These are phyloP conservation scores for Puccinia coronata DNA, from an alignment of 1,284 basidiomycete species.

Conservation along the genomic window DNA sequence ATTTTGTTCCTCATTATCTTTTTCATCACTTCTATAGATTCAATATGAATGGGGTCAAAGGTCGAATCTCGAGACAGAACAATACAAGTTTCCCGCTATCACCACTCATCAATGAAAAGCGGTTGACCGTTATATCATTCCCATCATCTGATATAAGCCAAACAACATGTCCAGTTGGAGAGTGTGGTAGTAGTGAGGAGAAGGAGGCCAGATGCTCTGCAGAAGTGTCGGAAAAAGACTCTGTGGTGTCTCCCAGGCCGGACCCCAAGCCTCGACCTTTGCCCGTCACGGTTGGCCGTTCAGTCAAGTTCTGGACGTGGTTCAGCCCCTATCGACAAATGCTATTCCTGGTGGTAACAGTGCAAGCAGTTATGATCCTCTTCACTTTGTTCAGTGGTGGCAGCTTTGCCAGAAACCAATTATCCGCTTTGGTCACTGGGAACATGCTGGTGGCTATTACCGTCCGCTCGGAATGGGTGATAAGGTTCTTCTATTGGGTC, in stretches of 20 bases:
- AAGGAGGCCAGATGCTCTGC: neutral
- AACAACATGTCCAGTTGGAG: neutral
- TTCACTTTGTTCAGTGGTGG: conserved; percentile 69
- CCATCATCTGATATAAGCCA: neutral
- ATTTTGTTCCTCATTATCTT: neutral
- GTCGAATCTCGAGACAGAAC: neutral
- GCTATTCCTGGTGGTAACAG: conserved; percentile 65
- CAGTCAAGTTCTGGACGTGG: conserved; percentile 49
- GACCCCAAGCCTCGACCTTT: neutral
- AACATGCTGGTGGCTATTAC: conserved; percentile 65
- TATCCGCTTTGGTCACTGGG: conserved; percentile 68
- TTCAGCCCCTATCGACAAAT: conserved; percentile 66
- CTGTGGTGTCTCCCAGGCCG: neutral
- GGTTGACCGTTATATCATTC: neutral
- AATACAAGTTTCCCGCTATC: neutral
- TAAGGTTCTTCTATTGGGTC: conserved; percentile 66
- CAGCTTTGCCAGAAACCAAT: conserved; percentile 66
- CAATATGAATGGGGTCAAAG: neutral
- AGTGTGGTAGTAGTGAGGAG: neutral
- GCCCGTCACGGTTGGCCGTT: conserved; percentile 8
- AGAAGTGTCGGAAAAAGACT: conserved; percentile 2
- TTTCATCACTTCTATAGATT: neutral
- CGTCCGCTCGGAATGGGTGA: conserved; percentile 68
- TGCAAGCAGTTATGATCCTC: conserved; percentile 68
- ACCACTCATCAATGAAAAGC: neutral